phyloP scores from a whole-genome alignment of 2,329 filamentous ascomycete genomes.

The Plenodomus lindquistii region DNA sequence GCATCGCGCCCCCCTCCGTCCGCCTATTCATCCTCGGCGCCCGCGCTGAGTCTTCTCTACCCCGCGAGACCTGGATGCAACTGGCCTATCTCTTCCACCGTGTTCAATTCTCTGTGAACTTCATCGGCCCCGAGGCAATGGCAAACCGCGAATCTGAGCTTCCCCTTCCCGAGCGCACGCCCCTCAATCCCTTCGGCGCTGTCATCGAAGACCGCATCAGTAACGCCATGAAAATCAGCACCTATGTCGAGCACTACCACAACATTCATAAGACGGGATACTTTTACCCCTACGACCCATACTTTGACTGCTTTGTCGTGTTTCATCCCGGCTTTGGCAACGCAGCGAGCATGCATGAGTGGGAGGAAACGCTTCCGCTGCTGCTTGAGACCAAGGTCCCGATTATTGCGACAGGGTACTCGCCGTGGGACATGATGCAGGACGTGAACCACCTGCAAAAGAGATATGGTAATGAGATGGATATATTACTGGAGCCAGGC shows the following conservation, averaged over 20 bases:
- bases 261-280: conserved; percentile 88
- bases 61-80: conserved; percentile 91
- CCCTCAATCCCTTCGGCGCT: conserved; percentile 89
- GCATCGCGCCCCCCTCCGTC: conserved; percentile 82
- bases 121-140: conserved; percentile 97
- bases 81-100: conserved; percentile 93
- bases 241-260: conserved; percentile 97
- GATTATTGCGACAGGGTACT: conserved; percentile 93
- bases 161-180: conserved; percentile 82
- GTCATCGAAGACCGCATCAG: conserved; percentile 89
- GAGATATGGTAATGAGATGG: conserved; percentile 86
- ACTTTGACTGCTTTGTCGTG: conserved; percentile 96
- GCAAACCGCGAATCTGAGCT: conserved; percentile 90
- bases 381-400: conserved; percentile 95
- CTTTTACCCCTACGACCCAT: conserved; percentile 94
- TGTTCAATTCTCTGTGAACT: conserved; percentile 85
- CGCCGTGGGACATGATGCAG: conserved; percentile 89
- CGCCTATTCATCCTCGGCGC: conserved; percentile 92
- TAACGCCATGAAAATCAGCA: conserved; percentile 92
- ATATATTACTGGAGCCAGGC: conserved; percentile 86
- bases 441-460: conserved; percentile 89
- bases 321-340: conserved; percentile 97
- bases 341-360: conserved; percentile 89
- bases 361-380: conserved; percentile 86
- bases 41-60: conserved; percentile 94